Percentiles rank a stretch among this genome's conserved stretches.
Evolutionary conservation across 495 filamentous ascomycete genomes (phyloP).

Genomic region (Hyaloscypha finlandica): DNA sequence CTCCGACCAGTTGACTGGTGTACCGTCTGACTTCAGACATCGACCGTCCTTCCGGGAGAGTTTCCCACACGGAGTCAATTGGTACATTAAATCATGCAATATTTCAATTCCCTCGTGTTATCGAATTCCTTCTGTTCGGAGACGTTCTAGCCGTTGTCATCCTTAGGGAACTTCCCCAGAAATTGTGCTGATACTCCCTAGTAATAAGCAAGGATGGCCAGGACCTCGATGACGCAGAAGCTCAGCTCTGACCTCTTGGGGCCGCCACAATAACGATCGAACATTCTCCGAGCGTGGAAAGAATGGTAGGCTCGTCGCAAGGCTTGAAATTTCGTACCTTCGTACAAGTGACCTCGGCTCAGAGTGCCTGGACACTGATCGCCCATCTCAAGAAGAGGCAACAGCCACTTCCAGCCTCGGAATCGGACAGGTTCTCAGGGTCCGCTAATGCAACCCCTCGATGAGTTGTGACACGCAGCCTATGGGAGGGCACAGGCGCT

Average conservation of each 20-base stretch:
- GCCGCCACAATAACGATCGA: not conserved
- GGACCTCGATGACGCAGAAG: conserved; percentile 23
- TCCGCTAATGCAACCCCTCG: conserved; percentile 9
- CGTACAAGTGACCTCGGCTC: not conserved
- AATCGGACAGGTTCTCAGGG: conserved; percentile 16
- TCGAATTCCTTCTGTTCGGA: not conserved
- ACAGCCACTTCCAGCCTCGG: conserved; percentile 7
- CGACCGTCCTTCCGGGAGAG: no score
- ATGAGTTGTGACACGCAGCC: not conserved
- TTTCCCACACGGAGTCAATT: no score
- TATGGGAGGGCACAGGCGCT: conserved; percentile 1
- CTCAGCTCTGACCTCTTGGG: not conserved
- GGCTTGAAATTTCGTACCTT: not conserved
- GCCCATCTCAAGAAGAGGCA: not conserved
- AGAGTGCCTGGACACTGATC: not conserved
- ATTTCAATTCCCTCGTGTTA: not conserved
- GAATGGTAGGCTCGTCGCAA: not conserved
- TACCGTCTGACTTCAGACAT: no score
- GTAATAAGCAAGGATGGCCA: conserved; percentile 17
- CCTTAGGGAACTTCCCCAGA: conserved; percentile 1
- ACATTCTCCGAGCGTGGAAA: not conserved
- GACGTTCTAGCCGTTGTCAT: not conserved
- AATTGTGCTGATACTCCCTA: not conserved
- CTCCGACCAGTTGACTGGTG: no score
- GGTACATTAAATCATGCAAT: no score